Percentiles rank a stretch among this genome's conserved stretches.
Evolutionary conservation across 495 filamentous ascomycete species (phyloP).

Genomic region (Penicillium riverlandense): DNA sequence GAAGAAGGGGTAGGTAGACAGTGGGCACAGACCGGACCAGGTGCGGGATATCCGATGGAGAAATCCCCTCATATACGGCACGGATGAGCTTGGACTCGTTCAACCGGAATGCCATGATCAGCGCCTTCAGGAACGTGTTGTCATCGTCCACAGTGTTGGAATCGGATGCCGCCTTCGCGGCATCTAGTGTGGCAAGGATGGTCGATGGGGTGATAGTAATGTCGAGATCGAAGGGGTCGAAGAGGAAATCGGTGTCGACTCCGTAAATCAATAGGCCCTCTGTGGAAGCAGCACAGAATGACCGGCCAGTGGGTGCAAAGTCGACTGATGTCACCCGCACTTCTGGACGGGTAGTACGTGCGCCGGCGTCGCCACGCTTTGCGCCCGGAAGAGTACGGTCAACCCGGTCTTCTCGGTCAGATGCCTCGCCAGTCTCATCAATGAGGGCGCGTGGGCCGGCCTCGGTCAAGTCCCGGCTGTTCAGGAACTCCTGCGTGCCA

Average conservation of each 20-base stretch:
- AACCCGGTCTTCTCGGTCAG: conserved; percentile 78
- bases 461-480: conserved; percentile 84
- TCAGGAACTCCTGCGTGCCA: conserved; percentile 93
- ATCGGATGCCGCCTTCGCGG: conserved; percentile 24
- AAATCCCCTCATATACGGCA: conserved; percentile 77
- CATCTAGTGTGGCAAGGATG: conserved; percentile 66
- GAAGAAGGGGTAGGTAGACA: conserved; percentile 75
- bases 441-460: conserved; percentile 77
- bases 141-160: conserved; percentile 36
- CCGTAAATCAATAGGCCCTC: conserved; percentile 92
- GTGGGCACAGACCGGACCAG: conserved; percentile 73
- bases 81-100: conserved; percentile 73
- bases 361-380: conserved; percentile 74
- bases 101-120: conserved; percentile 94
- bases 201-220: conserved; percentile 81
- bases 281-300: conserved; percentile 92
- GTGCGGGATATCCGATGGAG: conserved; percentile 64
- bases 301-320: conserved; percentile 80
- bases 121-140: conserved; percentile 77
- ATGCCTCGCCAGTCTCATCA: conserved; percentile 80
- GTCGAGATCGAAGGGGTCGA: conserved; percentile 95
- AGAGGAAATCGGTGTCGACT: conserved; percentile 67
- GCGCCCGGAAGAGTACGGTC: conserved; percentile 84
- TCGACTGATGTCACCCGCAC: conserved; percentile 78
- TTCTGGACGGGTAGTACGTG: conserved; percentile 67